Evolutionary conservation across 192 early-diverging fungal species (phyloP), one percentile per base, ranked within the genome.

Genomic region (Coemansia sp.): DNA sequence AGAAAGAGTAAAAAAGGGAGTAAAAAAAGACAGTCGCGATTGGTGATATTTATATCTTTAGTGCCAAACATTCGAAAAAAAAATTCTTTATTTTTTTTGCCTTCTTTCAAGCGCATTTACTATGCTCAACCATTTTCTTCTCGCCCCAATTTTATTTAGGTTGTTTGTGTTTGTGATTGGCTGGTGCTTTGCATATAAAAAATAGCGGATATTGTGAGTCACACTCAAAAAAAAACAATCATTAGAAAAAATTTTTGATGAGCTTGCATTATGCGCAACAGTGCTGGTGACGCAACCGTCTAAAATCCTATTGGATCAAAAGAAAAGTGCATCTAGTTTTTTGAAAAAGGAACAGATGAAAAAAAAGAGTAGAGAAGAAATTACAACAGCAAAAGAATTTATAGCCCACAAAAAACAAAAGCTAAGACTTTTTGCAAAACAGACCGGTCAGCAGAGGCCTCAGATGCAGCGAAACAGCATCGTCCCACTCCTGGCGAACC

Each of bases 401-500:
- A 45, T 8, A 45, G 12, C 17, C 14, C 10, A 45, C 3, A 25
- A 25, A 25, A 25, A 25, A 25, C 22, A 25, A 25, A 25, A 25
- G 22, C 22, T 25, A 25, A 25, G 36, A 5, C 36, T 45, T 45
- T 45, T 58, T 51, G 54, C 64, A 73, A 32, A 75, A 81, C 48
- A 72, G 63, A 8, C 31, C 48, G 14, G 48, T 55, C 40, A 81
- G 73, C 63, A 81, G 70, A 25, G 78, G 78, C 6, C 69, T 63
- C 45, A 81, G 54, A 5, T 48, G 66, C 30, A 36, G 30, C 18
- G 78, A 33, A 40, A 81, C 73, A 2, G 8, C 50, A 42, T 69
- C 78, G 48, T 75, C 78, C 78, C 78, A 81, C 16, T 66, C 57
- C 64, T 66, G 70, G 33, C 56, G 63, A 30, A 34, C 73, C n/a